These are phyloP conservation scores for Serendipita sp. DNA, from an alignment of 768 basidiomycete species.

Conservation along the genomic window DNA sequence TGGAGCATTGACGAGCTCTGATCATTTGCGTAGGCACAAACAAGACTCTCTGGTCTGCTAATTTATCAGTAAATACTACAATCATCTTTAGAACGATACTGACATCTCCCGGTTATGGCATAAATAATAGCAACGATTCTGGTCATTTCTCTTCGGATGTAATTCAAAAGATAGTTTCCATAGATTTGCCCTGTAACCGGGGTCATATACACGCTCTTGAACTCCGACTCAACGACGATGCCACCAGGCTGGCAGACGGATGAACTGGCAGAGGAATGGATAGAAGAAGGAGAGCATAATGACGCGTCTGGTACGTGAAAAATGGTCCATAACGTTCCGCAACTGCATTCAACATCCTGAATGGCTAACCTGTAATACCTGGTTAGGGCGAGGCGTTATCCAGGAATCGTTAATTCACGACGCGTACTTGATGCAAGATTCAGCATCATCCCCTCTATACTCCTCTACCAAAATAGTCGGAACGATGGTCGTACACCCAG, in stretches of 20 bases:
- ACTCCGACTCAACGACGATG: constrained; percentile 3
- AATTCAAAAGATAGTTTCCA: no score
- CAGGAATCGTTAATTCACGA: constrained; percentile 30
- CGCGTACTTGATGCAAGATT: constrained; percentile 19
- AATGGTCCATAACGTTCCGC: not conserved
- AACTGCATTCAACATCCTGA: not conserved
- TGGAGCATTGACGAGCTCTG: no score
- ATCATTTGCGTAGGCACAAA: no score
- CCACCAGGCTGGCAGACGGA: constrained; percentile 76
- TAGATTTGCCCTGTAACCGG: no score
- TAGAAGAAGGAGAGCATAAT: constrained; percentile 35
- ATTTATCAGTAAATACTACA: no score
- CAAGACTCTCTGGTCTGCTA: no score
- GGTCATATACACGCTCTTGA: not conserved
- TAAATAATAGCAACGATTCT: no score
- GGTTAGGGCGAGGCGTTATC: not conserved
- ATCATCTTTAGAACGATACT: no score
- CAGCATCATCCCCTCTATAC: constrained; percentile 16
- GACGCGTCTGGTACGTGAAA: constrained; percentile 14
- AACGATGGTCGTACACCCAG: constrained; percentile 52
- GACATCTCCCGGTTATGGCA: no score
- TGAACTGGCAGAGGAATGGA: constrained; percentile 85
- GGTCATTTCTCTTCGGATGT: no score
- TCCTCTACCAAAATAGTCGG: constrained; percentile 30
- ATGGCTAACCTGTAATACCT: not conserved